Evolutionary conservation across 176 grass and related monocot species (phyloP), one percentile per base, ranked within the genome.

Genomic region (Melocanna baccifera): DNA sequence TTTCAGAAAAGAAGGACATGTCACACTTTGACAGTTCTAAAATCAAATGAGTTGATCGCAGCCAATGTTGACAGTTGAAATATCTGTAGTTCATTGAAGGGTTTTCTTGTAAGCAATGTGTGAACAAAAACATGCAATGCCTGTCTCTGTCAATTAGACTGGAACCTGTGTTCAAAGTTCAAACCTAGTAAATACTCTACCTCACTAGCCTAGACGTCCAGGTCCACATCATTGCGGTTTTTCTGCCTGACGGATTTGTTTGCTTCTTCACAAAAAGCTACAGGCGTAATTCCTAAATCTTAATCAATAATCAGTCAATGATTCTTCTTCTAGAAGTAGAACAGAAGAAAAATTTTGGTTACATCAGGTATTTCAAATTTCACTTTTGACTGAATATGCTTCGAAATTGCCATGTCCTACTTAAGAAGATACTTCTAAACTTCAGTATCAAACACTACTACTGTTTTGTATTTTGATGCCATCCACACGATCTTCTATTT

Each of bases 1-100:
- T 69, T 76, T 69, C 18, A 20, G 66, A 73, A 79, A 75, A 82
- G 45, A 11, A 66, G 73, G 34, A 48, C 22, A 65, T 43, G 22
- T 25, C 6, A 39, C 53, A 4, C 56, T 74, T 83, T 73, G 47
- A 78, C 22, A 86, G 28, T 57, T 86, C 7, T 50, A 19, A 29
- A n/a, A 25, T 40, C 28, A n/a, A 68, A 39, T 73, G 32, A 26
- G 9, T 39, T 77, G 20, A 42, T 36, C 42, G 80, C 88, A 83
- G 88, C 59, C 84, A 83, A 52, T 74, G 40, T 83, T 78, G 73
- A 86, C 72, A 66, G 67, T 83, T 90, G 67, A 83, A 69, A 90
- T 56, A 40, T 78, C 16, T 83, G 50, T 76, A 79, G 20, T 71
- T 61, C 20, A 19, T 13, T 39, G 47, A 78, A 67, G 39, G 28